Percentiles rank a stretch among this genome's conserved stretches.
These are phyloP conservation scores for Tetracentron sinense DNA, from an alignment of 164 flowering plant species.

Conservation along the genomic window DNA sequence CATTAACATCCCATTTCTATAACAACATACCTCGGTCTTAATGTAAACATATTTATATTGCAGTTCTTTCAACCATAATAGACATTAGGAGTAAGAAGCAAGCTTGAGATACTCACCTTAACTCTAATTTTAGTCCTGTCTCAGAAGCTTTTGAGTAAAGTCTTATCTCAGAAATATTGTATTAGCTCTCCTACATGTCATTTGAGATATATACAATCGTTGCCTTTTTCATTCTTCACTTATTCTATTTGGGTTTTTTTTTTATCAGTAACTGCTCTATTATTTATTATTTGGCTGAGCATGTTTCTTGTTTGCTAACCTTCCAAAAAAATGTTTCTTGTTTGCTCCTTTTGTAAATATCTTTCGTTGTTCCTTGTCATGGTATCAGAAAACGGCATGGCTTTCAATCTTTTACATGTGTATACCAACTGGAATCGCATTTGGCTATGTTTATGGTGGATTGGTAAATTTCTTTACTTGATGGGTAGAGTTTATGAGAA, in stretches of 20 bases:
- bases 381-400: constrained; percentile 64
- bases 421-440: constrained; percentile 65
- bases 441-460: constrained; percentile 80
- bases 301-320: neutral
- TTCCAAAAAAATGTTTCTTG: neutral
- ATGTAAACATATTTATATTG: no score
- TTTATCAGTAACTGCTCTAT: neutral
- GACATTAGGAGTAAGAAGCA: no score
- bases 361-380: constrained; percentile 2
- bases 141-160: no score
- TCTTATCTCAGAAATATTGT: no score
- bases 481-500: neutral
- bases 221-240: neutral
- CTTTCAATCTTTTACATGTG: constrained; percentile 72
- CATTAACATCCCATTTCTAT: no score
- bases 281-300: neutral
- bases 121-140: no score
- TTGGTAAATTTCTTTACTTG: constrained; percentile 36
- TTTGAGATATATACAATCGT: no score
- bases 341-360: neutral
- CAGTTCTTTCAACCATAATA: no score
- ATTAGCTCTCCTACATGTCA: no score
- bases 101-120: no score
- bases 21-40: no score
- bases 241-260: neutral